Percentiles rank a stretch among this genome's conserved stretches.
phyloP scores from a whole-genome alignment of 2,329 filamentous ascomycete species.

The Seiridium cupressi region DNA sequence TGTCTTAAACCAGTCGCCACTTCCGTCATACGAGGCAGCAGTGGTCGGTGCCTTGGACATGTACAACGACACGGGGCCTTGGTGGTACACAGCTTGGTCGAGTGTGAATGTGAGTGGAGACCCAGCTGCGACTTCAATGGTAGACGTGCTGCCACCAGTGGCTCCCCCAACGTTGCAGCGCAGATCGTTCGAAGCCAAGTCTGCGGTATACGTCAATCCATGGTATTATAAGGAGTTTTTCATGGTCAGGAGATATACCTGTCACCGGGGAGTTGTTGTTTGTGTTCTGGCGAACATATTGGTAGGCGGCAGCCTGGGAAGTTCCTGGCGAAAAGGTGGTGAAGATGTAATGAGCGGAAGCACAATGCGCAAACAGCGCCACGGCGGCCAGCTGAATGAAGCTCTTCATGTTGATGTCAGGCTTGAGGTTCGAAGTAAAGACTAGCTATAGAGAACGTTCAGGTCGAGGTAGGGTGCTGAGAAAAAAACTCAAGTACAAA shows the following conservation, averaged over 20 bases:
- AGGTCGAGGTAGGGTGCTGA: too few relatives aligned
- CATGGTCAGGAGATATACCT: constrained; percentile 13
- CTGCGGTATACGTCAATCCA: constrained; percentile 13
- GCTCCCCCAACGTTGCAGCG: constrained; percentile 38
- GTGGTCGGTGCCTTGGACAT: constrained; percentile 36
- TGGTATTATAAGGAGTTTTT: not conserved
- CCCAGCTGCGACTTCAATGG: constrained; percentile 33
- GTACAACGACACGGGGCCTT: constrained; percentile 37
- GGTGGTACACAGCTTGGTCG: constrained; percentile 38
- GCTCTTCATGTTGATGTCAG: constrained; percentile 27
- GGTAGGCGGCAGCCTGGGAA: constrained; percentile 29
- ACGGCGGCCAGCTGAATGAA: constrained; percentile 24
- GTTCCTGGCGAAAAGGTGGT: constrained; percentile 32
- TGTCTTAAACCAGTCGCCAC: constrained; percentile 40
- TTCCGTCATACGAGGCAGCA: constrained; percentile 34
- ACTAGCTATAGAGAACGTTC: too few relatives aligned
- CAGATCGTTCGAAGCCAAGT: constrained; percentile 36
- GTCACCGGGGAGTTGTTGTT: constrained; percentile 48
- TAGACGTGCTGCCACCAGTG: constrained; percentile 31
- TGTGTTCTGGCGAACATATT: constrained; percentile 41
- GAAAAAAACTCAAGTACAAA: too few relatives aligned
- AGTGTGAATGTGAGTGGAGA: constrained; percentile 36
- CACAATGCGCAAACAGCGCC: constrained; percentile 29
- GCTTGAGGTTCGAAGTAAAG: too few relatives aligned
- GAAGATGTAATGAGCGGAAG: constrained; percentile 40